Base-by-base conservation (phyloP, 2,329 filamentous ascomycete genomes). In the Hypoxylon sp. region DNA sequence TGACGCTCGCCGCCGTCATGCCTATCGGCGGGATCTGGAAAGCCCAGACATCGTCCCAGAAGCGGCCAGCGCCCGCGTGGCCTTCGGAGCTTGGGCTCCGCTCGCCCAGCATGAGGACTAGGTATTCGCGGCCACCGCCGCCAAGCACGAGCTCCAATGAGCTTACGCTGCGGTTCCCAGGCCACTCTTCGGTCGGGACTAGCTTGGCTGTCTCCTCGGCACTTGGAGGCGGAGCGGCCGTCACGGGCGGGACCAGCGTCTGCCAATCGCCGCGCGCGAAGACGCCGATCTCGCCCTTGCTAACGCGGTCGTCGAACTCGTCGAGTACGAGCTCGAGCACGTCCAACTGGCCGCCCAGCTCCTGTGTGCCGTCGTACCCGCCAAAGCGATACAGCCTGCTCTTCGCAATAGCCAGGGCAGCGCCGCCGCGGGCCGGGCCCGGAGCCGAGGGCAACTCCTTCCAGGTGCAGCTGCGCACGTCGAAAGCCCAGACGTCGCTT, bases 401-500 rank as follows among this genome's bases (percentile, higher is more conserved):
- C 59, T 86, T 85, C 48, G 85, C 85, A 57, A 90, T 85, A 0
- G 90, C 88, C 26, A 97, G 88, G 3, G 88, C 87, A 0, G 91
- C 82, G 1, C 92, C 93, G 22, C 90, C 89, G 52, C 93, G 85
- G 0, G 87, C 81, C 6, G 90, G 87, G 0, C 86, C 90, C 0
- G 92, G 92, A 0, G 92, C 93, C 6, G 87, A 79, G 0, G 90
- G 85, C 13, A 93, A 83, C 74, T 91, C 84, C 42, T 84, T 88
- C 94, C 94, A 97, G 1, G 84, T 83, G 58, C 84, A 82, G 6
- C 84, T 84, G 52, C 82, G 82, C 24, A 95, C 80, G 75, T 91
- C 89, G 76, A 97, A 97, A 0, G 88, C 88, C 94, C 94, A 97
- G 5, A 94, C 80, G 76, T 97, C 94, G 10, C 83, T 82, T 42